Conservation (phyloP, 139 green algal species). For the Auxenochlorella pyrenoidosa region DNA sequence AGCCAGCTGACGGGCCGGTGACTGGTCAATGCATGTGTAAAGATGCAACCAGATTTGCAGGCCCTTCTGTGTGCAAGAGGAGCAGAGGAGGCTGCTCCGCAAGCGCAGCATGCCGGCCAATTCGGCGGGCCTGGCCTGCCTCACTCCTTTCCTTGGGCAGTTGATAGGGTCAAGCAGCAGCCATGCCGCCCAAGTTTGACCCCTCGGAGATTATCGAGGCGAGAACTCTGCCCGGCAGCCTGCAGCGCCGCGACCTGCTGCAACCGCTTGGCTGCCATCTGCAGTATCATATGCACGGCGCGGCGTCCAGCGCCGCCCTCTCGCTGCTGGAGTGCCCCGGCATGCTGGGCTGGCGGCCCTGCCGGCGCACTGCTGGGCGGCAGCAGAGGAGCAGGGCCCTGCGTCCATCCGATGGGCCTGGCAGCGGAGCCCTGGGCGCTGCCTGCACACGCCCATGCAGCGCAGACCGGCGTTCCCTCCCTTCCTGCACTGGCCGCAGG, state of each 20-base stretch:
- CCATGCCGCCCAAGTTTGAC: constrained; percentile 86
- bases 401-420: neutral
- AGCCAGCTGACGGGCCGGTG: too few species aligned
- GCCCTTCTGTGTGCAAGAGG: too few species aligned
- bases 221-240: neutral
- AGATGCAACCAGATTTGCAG: too few species aligned
- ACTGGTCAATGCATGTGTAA: too few species aligned
- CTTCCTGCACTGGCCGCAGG: constrained; percentile 68
- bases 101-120: too few species aligned
- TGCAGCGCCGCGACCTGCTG: neutral
- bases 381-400: neutral
- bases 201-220: constrained; percentile 75
- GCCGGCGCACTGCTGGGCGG: too few species aligned
- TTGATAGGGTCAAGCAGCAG: neutral
- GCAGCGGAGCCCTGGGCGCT: too few species aligned
- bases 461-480: neutral
- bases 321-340: too few species aligned
- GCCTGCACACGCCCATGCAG: neutral
- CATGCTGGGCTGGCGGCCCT: neutral
- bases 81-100: too few species aligned
- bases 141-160: too few species aligned
- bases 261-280: neutral
- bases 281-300: neutral
- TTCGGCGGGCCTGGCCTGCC: too few species aligned
- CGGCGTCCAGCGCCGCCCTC: too few species aligned